Conservation (phyloP, 768 basidiomycete genomes). For the Heimioporus sp. region DNA sequence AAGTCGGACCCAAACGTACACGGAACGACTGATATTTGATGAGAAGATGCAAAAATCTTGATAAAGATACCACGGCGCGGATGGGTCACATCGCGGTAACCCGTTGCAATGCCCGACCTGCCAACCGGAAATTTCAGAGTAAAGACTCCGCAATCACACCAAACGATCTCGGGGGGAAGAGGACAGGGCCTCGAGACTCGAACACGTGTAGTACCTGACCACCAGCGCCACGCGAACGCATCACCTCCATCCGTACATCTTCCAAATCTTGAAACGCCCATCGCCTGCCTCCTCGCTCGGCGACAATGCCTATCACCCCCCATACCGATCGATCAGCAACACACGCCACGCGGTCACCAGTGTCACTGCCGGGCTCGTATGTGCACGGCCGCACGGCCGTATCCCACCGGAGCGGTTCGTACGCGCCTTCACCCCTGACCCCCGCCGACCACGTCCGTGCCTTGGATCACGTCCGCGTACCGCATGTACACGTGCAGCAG, state of each 20-base stretch:
- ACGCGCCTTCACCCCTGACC: conserved; percentile 73
- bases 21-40: too few species aligned
- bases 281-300: conserved; percentile 66
- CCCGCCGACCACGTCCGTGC: conserved; percentile 56
- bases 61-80: too few species aligned
- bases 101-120: too few species aligned
- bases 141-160: too few species aligned
- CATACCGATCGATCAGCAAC: too few species aligned
- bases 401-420: conserved; percentile 82
- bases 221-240: conserved; percentile 95
- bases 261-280: conserved; percentile 77
- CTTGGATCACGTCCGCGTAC: conserved; percentile 52
- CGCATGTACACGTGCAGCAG: conserved; percentile 81
- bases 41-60: too few species aligned
- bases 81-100: too few species aligned
- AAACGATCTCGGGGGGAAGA: too few species aligned
- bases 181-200: not conserved
- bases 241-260: conserved; percentile 89
- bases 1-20: too few species aligned
- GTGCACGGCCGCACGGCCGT: conserved; percentile 96
- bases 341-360: not conserved
- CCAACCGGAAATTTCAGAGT: too few species aligned
- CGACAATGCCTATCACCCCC: conserved; percentile 61
- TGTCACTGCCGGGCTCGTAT: conserved; percentile 78
- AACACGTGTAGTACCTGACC: conserved; percentile 62